Percentiles rank a stretch among this genome's conserved stretches.
These are phyloP conservation scores for Colletotrichum scovillei DNA, from an alignment of 2,329 filamentous ascomycete genomes.

Conservation along the genomic window DNA sequence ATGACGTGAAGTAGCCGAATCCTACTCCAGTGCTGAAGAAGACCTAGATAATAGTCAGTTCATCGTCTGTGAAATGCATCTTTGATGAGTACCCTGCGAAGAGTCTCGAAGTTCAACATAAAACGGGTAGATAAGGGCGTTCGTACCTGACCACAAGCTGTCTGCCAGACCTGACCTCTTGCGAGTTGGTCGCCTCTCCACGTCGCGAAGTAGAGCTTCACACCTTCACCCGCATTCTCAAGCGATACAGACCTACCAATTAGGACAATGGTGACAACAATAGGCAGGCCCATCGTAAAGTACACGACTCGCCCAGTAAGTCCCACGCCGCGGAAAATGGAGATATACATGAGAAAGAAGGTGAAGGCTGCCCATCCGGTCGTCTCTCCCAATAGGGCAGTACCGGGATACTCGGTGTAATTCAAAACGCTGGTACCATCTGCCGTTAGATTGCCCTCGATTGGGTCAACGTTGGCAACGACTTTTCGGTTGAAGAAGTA, in stretches of 20 bases:
- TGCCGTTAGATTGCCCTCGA: constrained; percentile 49
- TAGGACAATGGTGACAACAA: constrained; percentile 66
- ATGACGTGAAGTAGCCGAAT: constrained; percentile 69
- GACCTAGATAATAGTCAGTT: constrained; percentile 44
- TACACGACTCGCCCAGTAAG: constrained; percentile 69
- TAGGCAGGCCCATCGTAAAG: constrained; percentile 71
- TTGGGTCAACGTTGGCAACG: constrained; percentile 57
- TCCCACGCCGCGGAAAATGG: constrained; percentile 68
- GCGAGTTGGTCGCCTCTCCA: constrained; percentile 62
- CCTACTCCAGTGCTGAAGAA: constrained; percentile 70
- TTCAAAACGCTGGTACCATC: constrained; percentile 41
- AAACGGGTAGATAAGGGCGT: too few species aligned
- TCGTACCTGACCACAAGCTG: constrained; percentile 62
- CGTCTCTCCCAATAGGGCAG: constrained; percentile 63
- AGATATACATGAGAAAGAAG: constrained; percentile 70
- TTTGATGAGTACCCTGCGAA: neutral
- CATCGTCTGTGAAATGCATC: too few species aligned
- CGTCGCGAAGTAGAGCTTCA: constrained; percentile 58
- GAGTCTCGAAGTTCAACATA: neutral
- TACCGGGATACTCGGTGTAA: constrained; percentile 60
- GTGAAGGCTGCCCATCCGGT: constrained; percentile 67
- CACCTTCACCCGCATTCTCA: constrained; percentile 62
- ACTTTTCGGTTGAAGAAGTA: constrained; percentile 65
- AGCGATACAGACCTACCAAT: constrained; percentile 65
- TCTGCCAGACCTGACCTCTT: constrained; percentile 66